These are phyloP conservation scores for Mycena crocata DNA, from an alignment of 768 basidiomycete genomes.

Conservation along the genomic window DNA sequence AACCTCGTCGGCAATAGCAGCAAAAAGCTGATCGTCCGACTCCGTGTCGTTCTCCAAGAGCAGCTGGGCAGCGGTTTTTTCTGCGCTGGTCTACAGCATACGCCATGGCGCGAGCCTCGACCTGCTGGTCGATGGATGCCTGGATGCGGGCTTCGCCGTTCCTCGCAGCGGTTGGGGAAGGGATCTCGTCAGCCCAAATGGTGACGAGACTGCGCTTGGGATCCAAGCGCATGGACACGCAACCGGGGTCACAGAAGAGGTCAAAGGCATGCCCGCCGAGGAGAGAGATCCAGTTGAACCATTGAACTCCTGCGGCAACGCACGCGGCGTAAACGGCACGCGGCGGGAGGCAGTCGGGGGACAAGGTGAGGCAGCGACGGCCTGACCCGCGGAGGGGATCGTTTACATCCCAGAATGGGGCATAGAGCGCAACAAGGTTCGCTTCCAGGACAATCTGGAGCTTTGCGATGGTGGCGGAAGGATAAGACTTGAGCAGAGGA, in stretches of 20 bases:
- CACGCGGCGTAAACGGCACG: constrained; percentile 79
- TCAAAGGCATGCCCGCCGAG: constrained; percentile 81
- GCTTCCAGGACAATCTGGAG: constrained; percentile 79
- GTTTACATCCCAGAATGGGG: constrained; percentile 71
- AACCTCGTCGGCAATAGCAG: constrained; percentile 79
- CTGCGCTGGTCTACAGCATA: constrained; percentile 39
- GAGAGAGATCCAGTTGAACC: constrained; percentile 83
- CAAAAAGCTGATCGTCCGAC: constrained; percentile 79
- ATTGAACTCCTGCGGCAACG: constrained; percentile 75
- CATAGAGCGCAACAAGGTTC: constrained; percentile 77
- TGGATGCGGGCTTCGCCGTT: constrained; percentile 32
- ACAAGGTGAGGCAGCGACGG: constrained; percentile 80
- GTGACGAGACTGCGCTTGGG: constrained; percentile 62
- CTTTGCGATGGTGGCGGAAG: constrained; percentile 72
- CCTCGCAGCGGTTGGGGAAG: constrained; percentile 40
- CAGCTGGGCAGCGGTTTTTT: constrained; percentile 83
- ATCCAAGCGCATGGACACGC: constrained; percentile 74
- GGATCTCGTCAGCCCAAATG: constrained; percentile 74
- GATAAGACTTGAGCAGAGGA: constrained; percentile 67
- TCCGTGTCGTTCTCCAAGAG: constrained; percentile 77
- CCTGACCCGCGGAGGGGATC: constrained; percentile 78
- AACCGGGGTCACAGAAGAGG: constrained; percentile 84
- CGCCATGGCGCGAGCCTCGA: constrained; percentile 13
- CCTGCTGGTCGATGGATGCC: constrained; percentile 35
- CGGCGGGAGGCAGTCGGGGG: constrained; percentile 76